Evolutionary conservation across 345 rosid species (phyloP), one percentile per base, ranked within the genome.

Genomic region (Arabidopsis arenosa): DNA sequence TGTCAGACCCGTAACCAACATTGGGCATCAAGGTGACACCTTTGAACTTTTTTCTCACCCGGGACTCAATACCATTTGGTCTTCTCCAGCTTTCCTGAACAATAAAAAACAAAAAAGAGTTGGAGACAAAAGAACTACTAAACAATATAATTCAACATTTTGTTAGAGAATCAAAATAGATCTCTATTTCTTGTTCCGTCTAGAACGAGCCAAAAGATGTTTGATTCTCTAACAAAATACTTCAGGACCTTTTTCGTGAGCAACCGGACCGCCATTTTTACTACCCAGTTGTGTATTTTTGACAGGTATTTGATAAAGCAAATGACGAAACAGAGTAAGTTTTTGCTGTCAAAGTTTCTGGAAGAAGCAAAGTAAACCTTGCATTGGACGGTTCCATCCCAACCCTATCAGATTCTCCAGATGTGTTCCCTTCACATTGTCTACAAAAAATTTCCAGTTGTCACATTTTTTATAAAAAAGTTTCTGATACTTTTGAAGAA

Each of bases 61-160:
- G 70, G 3, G 96, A 90, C 73, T 89, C 95, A 63, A 90, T 90
- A 89, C 93, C 98, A 82, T 90, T 93, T 2, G 96, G 96, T 59
- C 93, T 83, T 7, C 95, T 91, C 98, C 98, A 93, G 85, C 72
- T 93, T 73, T 77, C 74, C 96, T 90, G 66, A 64, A 48, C 43
- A 63, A 9, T 33, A 45, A 26, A 43, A 57, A 74, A 51, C n/a
- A 6, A 9, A 3, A 21, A 21, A 21, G 23, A 21, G 23, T 21
- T 21, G 23, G 23, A 49, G 14, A 40, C 3, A 13, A 21, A 28
- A 36, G 2, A 26, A 54, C 44, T 13, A 17, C 26, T 9, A 56
- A 21, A 32, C n/a, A 13, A 7, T 14, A 26, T 35, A 21, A 2
- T 4, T 7, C 5, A 68, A 4, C 9, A 52, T 0, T 7, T 43